Base-by-base conservation (phyloP, 495 filamentous ascomycete genomes). In the Xylaria venustula region DNA sequence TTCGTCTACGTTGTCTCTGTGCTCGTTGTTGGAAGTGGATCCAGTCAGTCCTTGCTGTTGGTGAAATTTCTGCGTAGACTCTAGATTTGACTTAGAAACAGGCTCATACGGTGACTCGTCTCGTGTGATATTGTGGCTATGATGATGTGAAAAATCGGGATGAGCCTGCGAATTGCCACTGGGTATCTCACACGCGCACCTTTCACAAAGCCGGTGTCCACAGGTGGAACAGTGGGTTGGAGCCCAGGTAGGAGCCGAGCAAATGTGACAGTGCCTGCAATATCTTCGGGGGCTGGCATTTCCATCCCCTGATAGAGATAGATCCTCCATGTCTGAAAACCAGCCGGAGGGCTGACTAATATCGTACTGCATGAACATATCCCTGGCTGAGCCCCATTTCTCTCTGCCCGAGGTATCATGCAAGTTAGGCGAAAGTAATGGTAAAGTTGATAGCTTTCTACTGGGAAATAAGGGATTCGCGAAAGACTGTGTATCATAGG, bases 281-380 rank as follows among this genome's bases (percentile, higher is more conserved):
- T 58, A 64, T 54, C 60, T 55, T 63, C 65, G 62, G 46, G 57
- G 62, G 26, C 55, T 59, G 58, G 60, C 63, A 58, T 64, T 69
- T 47, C 67, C 64, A 66, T 69, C 71, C 63, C 71, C 67, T 56
- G 63, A 67, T 51, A 68, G 57, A 64, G 67, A 66, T 36, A 71
- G 41, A 56, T 64, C 69, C 32, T 73, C 73, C 25, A 67, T 67
- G 44, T 78, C 73, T 42, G 75, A 77, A 64, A 77, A 62, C 76
- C 70, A 77, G 65, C 74, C 70, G 30, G 72, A 58, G 60, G 74
- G 75, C 7, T 65, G 68, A 30, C 67, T 63, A 46, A 75, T 68
- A 15, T 64, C 61, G 54, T 75, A 71, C 37, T 71, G 70, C 34
- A 70, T 65, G 63, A 74, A 75, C 25, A 77, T 50, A 34, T 75